A percentile compares a stretch with the other conserved stretches of the same genome.
Conservation (phyloP, 2,329 filamentous ascomycete species). For the Aureobasidium namibiae region DNA sequence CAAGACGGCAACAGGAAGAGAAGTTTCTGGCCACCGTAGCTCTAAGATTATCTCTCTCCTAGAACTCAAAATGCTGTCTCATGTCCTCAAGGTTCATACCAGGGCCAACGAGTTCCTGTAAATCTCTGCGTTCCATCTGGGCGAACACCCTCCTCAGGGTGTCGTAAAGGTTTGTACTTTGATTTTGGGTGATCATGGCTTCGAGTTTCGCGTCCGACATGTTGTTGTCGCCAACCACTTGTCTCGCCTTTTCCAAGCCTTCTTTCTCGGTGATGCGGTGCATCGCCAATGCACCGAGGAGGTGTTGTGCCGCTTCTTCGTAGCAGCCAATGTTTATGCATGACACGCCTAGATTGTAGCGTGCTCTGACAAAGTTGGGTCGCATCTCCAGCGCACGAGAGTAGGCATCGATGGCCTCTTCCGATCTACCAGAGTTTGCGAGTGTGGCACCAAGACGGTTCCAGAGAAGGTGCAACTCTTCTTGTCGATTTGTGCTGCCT, state of each 20-base stretch:
- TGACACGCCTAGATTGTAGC: conserved; percentile 92
- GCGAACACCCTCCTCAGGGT: conserved; percentile 91
- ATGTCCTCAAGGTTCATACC: conserved; percentile 90
- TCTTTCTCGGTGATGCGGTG: conserved; percentile 87
- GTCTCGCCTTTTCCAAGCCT: conserved; percentile 71
- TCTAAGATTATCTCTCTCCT: conserved; percentile 13
- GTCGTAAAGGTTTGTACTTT: conserved; percentile 94
- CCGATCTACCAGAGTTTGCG: conserved; percentile 84
- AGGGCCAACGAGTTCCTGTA: conserved; percentile 77
- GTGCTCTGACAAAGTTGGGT: conserved; percentile 91
- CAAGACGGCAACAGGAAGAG: too few species aligned
- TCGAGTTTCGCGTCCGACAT: conserved; percentile 66
- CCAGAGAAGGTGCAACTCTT: conserved; percentile 90
- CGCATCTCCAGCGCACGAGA: conserved; percentile 83
- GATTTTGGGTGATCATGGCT: conserved; percentile 85
- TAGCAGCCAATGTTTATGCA: conserved; percentile 98
- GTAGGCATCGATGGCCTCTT: conserved; percentile 96
- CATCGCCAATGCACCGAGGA: conserved; percentile 88
- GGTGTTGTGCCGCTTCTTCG: conserved; percentile 83
- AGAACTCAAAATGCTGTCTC: conserved; percentile 85
- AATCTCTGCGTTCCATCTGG: conserved; percentile 83
- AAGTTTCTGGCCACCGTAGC: too few species aligned
- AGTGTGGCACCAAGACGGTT: conserved; percentile 93
- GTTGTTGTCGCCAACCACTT: conserved; percentile 53
- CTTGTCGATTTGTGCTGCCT: conserved; percentile 73